Evolutionary conservation across 768 basidiomycete genomes (phyloP).

Genomic region (Kwoniella europaea): DNA sequence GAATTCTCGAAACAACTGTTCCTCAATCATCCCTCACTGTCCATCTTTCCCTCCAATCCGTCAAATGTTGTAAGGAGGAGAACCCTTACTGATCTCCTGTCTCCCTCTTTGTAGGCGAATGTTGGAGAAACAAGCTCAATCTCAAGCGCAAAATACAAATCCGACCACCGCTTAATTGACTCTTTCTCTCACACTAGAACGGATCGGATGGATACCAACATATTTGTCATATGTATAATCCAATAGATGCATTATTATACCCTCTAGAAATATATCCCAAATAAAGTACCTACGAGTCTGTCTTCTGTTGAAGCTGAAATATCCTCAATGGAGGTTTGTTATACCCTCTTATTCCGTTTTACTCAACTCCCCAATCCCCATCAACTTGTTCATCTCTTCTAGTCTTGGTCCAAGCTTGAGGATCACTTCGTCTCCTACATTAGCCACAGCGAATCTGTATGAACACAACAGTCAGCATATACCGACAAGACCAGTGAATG

Average conservation of each 20-base stretch:
- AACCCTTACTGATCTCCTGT: not conserved
- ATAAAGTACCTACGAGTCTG: not conserved
- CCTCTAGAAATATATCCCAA: not conserved
- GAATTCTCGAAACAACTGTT: no score
- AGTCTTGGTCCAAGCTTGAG: constrained; percentile 48
- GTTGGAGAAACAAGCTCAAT: constrained; percentile 41
- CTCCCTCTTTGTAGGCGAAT: constrained; percentile 29
- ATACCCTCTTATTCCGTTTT: not conserved
- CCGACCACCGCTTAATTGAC: not conserved
- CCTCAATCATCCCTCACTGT: not conserved
- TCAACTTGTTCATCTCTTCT: constrained; percentile 46
- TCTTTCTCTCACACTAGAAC: not conserved
- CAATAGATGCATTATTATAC: constrained; percentile 11
- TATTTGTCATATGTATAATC: not conserved
- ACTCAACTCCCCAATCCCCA: constrained; percentile 32
- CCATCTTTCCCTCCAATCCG: not conserved
- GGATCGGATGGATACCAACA: not conserved
- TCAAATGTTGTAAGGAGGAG: not conserved
- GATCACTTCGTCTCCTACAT: constrained; percentile 68
- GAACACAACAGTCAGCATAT: not conserved
- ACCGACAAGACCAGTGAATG: not conserved
- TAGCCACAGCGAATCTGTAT: constrained; percentile 74
- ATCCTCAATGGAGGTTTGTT: not conserved
- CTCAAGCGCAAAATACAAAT: not conserved
- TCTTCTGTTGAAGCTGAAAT: not conserved